Evolutionary conservation across 2,329 filamentous ascomycete genomes (phyloP), one percentile per base, ranked within the genome.

Genomic region (Fonsecaea nubica): DNA sequence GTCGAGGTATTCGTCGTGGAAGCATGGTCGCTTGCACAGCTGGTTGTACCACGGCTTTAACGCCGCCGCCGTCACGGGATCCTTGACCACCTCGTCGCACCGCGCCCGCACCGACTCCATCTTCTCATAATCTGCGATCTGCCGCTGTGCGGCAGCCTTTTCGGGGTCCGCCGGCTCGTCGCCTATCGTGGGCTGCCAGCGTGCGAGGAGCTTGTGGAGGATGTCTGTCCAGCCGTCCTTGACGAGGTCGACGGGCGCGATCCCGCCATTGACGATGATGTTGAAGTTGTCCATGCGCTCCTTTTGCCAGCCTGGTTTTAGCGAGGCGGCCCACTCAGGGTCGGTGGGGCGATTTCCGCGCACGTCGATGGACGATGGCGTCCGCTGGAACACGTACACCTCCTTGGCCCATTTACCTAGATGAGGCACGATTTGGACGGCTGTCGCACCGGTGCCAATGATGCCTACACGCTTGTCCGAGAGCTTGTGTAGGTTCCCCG

Each of bases 1-100:
- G 2, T 79, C 72, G 0, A 90, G 80, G 71, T 87, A 89, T 4
- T 83, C 80, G 71, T 89, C 85, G 75, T 86, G 85, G 75, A 89
- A 89, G 48, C 80, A 83, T 0, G 87, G 87, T 0, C 88, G 82
- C 74, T 90, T 90, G 78, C 88, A 90, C 82, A 84, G 88, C 0
- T 77, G 76, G 0, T 84, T 82, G 72, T 89, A 90, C 84, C 85
- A 88, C 0, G 86, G 79, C 72, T 87, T 85, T 6, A 89, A 79
- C 2, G 76, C 80, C 33, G 80, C 79, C 0, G 87, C 87, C 0
- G 82, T 85, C 1, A 74, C 75, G 10, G 75, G 75, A 69, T 89
- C 82, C 42, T 82, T 75, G n/a, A 90, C 86, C n/a, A 84, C 75
- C 0, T 77, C 71, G n/a, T 83, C 81, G 5, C 83, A 78, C 2